phyloP scores from a whole-genome alignment of 495 filamentous ascomycete genomes.

The Penicillium malachiteum region DNA sequence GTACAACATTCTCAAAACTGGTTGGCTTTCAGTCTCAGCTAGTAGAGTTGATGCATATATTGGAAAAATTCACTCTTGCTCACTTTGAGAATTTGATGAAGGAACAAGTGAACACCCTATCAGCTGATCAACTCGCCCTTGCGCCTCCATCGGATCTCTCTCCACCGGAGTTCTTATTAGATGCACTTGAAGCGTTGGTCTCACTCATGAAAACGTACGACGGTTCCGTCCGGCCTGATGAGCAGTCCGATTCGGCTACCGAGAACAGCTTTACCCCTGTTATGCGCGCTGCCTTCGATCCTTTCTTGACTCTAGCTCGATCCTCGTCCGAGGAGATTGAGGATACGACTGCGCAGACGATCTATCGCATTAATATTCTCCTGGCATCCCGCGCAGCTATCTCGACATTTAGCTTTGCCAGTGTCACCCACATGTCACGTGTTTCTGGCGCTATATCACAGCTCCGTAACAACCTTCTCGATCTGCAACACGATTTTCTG shows the following conservation, averaged over 20 bases:
- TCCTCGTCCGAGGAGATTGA: slow-evolving; percentile 63
- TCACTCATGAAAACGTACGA: slow-evolving; percentile 81
- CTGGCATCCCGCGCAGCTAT: slow-evolving; percentile 51
- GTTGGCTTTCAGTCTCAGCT: slow-evolving; percentile 69
- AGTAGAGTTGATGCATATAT: slow-evolving; percentile 61
- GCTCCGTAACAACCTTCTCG: slow-evolving; percentile 41
- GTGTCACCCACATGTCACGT: slow-evolving; percentile 35
- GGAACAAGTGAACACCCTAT: slow-evolving; percentile 71
- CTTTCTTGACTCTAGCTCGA: slow-evolving; percentile 73
- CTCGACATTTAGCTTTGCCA: slow-evolving; percentile 43
- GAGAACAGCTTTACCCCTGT: slow-evolving; percentile 65
- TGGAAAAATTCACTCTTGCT: slow-evolving; percentile 75
- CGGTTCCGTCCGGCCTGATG: slow-evolving; percentile 66
- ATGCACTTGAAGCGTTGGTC: slow-evolving; percentile 71
- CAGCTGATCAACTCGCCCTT: slow-evolving; percentile 64
- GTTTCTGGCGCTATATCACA: slow-evolving; percentile 39
- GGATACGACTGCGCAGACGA: slow-evolving; percentile 55
- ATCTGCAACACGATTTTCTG: slow-evolving; percentile 59
- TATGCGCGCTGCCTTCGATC: slow-evolving; percentile 80
- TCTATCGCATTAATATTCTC: slow-evolving; percentile 84
- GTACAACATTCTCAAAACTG: slow-evolving; percentile 75
- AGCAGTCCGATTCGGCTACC: slow-evolving; percentile 33
- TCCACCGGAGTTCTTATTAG: slow-evolving; percentile 79
- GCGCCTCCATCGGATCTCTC: slow-evolving; percentile 57
- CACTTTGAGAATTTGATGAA: slow-evolving; percentile 80